A percentile compares a stretch with the other conserved stretches of the same genome.
Evolutionary conservation across 345 rosid genomes (phyloP).

Genomic region (Firmiana major): DNA sequence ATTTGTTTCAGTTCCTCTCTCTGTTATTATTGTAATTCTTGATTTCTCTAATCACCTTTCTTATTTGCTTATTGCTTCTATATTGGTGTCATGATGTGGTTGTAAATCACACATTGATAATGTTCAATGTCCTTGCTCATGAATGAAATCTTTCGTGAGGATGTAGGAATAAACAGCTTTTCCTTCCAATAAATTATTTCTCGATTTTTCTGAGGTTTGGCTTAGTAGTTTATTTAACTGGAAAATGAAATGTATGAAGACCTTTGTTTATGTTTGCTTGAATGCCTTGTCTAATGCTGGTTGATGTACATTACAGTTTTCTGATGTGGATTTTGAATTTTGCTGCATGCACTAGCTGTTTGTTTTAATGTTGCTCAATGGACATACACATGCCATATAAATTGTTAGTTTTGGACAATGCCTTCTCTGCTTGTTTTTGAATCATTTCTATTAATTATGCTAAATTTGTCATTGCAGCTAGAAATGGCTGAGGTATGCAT

Average conservation of each 20-base stretch:
- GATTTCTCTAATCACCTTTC: not conserved
- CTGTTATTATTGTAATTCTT: not conserved
- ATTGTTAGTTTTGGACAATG: not conserved
- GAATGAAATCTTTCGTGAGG: not conserved
- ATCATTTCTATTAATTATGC: not conserved
- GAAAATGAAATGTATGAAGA: not conserved
- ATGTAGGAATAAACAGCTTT: not conserved
- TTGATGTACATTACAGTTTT: not conserved
- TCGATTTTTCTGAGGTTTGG: not conserved
- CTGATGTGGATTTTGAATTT: not conserved
- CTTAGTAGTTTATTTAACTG: not conserved
- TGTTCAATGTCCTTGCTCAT: not conserved
- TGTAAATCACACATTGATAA: not conserved
- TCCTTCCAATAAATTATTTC: not conserved
- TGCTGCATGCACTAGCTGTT: not conserved
- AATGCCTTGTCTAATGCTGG: not conserved
- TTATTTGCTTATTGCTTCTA: not conserved
- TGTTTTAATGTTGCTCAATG: not conserved
- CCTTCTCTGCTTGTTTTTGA: not conserved
- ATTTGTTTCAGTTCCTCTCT: not conserved
- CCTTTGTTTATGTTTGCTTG: not conserved
- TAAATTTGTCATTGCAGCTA: slow-evolving; percentile 50
- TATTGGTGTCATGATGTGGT: not conserved
- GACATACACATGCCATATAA: not conserved
- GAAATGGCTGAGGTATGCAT: slow-evolving; percentile 98